Percentiles rank a stretch among this genome's conserved stretches.
Evolutionary conservation across 1,284 basidiomycete genomes (phyloP).

Genomic region (Puccinia coronata): DNA sequence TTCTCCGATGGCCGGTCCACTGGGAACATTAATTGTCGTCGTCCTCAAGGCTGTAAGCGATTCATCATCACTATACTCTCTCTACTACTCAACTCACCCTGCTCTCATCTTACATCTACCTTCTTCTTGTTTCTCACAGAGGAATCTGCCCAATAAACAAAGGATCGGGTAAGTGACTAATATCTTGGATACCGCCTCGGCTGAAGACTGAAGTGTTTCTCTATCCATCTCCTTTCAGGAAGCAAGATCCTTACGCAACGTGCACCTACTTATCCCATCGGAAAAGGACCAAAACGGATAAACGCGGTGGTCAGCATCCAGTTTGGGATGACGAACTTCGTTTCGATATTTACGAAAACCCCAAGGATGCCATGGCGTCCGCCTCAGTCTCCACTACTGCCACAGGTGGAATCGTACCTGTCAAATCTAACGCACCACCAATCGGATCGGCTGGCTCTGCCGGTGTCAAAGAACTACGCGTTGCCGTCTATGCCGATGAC

Average conservation of each 20-base stretch:
- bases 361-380: conserved; percentile 67
- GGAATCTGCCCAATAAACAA: conserved; percentile 87
- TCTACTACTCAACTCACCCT: background rate
- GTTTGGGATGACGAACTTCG: conserved; percentile 98
- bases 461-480: conserved; percentile 68
- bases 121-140: conserved; percentile 62
- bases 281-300: conserved; percentile 82
- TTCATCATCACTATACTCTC: background rate
- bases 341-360: conserved; percentile 82
- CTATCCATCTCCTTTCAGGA: conserved; percentile 61
- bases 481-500: conserved; percentile 93
- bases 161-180: conserved; percentile 72
- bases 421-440: conserved; percentile 28
- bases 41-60: conserved; percentile 86
- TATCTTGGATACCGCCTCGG: no score
- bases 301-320: conserved; percentile 94
- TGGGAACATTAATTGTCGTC: conserved; percentile 92
- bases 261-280: conserved; percentile 77
- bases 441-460: conserved; percentile 10
- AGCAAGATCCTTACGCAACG: conserved; percentile 94
- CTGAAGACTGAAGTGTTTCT: background rate
- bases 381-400: conserved; percentile 59
- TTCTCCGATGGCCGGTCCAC: conserved; percentile 23
- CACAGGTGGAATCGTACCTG: conserved; percentile 34
- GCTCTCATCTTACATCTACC: background rate